Evolutionary conservation across 257 asterid genomes (phyloP), one percentile per base, ranked within the genome.

Genomic region (Handroanthus guayacan): DNA sequence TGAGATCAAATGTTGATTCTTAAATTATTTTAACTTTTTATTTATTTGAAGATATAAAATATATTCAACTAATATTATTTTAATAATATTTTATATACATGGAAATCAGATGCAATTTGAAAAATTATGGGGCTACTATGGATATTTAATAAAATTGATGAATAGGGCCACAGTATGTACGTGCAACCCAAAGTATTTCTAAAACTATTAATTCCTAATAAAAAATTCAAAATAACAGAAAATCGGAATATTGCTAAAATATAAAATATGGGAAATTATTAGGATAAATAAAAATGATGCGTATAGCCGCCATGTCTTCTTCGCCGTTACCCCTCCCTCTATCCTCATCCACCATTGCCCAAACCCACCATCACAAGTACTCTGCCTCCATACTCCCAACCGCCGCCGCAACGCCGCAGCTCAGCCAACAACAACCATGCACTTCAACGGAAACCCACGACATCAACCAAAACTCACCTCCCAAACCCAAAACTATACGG

Each of bases 401-500:
- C 71, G 56, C 85, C 75, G 74, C 62, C 50, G 36, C 83, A 2
- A 82, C 83, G 61, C 74, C 74, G 69, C 71, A 75, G 3, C 47
- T 48, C 54, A 44, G 78, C 81, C 82, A 70, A 39, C 80, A 77
- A 8, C 75, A 69, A 45, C 78, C 74, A 57, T 61, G 75, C 76
- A 45, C 84, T 62, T 68, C 87, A 31, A 56, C 58, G 2, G 84
- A 72, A 43, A 8, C 74, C 39, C 72, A 6, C 77, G 64, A 45
- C 36, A 38, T 2, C 72, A 75, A 65, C 67, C 82, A 38, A 6
- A 61, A 45, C 3, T 62, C 82, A 48, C 48, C 80, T n/a, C 55
- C 80, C 62, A 85, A 85, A 67, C 74, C 91, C 78, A 88, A 81
- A 71, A 92, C 98, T 25, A 90, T 94, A 72, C 90, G 99, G 2